Percentiles rank a stretch among this genome's conserved stretches.
phyloP scores from a whole-genome alignment of 2,329 filamentous ascomycete species.

The Coleophoma cylindrospora region DNA sequence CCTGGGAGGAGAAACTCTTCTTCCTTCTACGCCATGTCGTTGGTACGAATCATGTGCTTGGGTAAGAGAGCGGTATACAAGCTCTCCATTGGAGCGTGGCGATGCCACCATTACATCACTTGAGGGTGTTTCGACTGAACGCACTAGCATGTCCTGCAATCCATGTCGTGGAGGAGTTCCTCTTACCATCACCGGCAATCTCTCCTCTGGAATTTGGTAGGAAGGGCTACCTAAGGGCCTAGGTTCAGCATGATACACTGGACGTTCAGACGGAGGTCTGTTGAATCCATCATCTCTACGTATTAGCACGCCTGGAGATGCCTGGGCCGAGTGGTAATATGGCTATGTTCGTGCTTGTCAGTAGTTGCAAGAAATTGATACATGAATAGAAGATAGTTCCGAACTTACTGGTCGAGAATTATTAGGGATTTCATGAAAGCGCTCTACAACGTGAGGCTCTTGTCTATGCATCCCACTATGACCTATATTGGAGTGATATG shows the following conservation, averaged over 20 bases:
- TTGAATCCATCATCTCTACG: conserved; percentile 21
- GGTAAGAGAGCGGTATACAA: conserved; percentile 8
- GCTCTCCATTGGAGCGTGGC: conserved; percentile 13
- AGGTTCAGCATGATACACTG: conserved; percentile 6
- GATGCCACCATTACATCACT: conserved; percentile 14
- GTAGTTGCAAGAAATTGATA: conserved; percentile 1
- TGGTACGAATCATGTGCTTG: conserved; percentile 12
- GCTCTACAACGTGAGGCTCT: too few relatives aligned
- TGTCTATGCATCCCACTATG: too few relatives aligned
- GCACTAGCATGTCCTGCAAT: conserved; percentile 25
- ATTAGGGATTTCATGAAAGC: too few relatives aligned
- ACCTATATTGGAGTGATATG: too few relatives aligned
- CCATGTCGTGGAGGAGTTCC: conserved; percentile 17
- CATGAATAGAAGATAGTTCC: too few relatives aligned
- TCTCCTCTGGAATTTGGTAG: conserved; percentile 12
- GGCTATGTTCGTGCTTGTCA: conserved; percentile 14
- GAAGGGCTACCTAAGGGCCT: conserved; percentile 10
- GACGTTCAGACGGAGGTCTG: conserved; percentile 16
- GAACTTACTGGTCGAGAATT: too few relatives aligned
- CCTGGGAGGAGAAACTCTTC: conserved; percentile 14
- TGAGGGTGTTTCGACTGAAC: conserved; percentile 25
- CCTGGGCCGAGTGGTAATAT: conserved; percentile 10
- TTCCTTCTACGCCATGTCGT: conserved; percentile 12
- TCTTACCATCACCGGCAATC: conserved; percentile 23
- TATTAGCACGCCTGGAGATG: conserved; percentile 4